These are phyloP conservation scores for Zoysia pacifica DNA, from an alignment of 176 grass and related monocot species.

Conservation along the genomic window DNA sequence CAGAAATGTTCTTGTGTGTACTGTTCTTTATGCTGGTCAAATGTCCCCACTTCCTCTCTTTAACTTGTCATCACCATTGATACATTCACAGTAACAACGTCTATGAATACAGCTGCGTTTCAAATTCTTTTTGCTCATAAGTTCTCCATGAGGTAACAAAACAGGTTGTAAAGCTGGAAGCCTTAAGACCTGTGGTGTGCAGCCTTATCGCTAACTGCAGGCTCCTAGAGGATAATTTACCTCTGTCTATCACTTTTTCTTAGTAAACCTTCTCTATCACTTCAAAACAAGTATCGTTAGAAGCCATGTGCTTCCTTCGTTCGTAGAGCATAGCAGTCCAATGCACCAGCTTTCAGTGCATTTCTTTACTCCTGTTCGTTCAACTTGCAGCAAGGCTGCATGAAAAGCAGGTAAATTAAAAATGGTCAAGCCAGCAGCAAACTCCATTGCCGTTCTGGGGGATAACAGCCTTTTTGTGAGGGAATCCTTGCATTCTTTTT, in stretches of 20 bases:
- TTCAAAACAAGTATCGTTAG: slow-evolving; percentile 29
- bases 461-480: slow-evolving; percentile 45
- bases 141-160: background rate
- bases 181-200: background rate
- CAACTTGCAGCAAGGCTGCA: slow-evolving; percentile 39
- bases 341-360: slow-evolving; percentile 26
- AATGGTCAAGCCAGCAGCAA: slow-evolving; percentile 11
- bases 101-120: slow-evolving; percentile 41
- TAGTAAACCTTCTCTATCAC: background rate
- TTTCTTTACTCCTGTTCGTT: slow-evolving; percentile 36
- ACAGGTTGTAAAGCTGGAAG: slow-evolving; percentile 5
- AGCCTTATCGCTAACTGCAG: slow-evolving; percentile 23
- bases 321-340: slow-evolving; percentile 43
- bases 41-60: slow-evolving; percentile 27
- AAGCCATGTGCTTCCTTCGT: slow-evolving; percentile 50
- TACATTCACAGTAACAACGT: slow-evolving; percentile 44
- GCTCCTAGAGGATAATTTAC: slow-evolving; percentile 10
- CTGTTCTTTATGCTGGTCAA: slow-evolving; percentile 31
- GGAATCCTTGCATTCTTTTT: slow-evolving; percentile 46
- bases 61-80: slow-evolving; percentile 26
- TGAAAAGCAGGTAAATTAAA: slow-evolving; percentile 22
- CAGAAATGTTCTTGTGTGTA: slow-evolving; percentile 39
- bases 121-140: background rate
- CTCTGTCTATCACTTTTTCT: background rate
- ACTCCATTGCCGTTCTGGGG: slow-evolving; percentile 52